A percentile compares a stretch with the other conserved stretches of the same genome.
phyloP scores from a whole-genome alignment of 768 basidiomycete species.

The Phanerodontia chrysosporium region DNA sequence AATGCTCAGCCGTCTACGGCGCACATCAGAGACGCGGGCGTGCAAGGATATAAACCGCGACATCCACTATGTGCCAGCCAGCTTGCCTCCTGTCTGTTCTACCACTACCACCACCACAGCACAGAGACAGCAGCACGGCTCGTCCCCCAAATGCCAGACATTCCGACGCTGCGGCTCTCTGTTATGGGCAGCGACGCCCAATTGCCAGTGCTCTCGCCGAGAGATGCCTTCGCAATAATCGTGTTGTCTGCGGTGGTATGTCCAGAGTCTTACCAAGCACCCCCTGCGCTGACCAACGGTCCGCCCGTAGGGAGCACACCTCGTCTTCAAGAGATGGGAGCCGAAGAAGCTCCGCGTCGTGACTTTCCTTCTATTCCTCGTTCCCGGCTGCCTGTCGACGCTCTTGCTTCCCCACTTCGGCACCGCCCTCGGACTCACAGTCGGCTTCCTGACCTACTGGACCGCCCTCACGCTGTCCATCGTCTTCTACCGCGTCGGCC shows the following conservation, averaged over 20 bases:
- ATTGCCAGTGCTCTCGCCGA: neutral
- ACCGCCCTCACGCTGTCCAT: constrained; percentile 26
- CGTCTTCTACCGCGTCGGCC: constrained; percentile 17
- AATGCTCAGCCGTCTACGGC: neutral
- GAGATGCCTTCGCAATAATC: neutral
- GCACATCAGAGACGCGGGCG: neutral
- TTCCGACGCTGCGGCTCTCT: neutral
- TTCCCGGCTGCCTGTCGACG: constrained; percentile 1
- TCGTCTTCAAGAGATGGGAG: constrained; percentile 15
- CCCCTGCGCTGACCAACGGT: no score
- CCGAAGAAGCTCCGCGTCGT: constrained; percentile 13
- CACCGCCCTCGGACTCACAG: neutral
- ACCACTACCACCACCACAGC: no score
- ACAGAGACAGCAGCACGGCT: no score
- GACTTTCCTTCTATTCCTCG: constrained; percentile 12
- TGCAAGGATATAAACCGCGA: neutral
- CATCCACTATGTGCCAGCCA: neutral
- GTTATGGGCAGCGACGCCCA: neutral
- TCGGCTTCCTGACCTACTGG: constrained; percentile 20
- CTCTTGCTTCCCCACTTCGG: constrained; percentile 12
- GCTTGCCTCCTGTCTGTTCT: no score
- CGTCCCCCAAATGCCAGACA: neutral
- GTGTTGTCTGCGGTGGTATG: neutral
- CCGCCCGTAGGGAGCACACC: constrained; percentile 13
- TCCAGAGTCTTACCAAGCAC: neutral